Base-by-base conservation (phyloP, 2,329 filamentous ascomycete species). In the Penicillium sp. region DNA sequence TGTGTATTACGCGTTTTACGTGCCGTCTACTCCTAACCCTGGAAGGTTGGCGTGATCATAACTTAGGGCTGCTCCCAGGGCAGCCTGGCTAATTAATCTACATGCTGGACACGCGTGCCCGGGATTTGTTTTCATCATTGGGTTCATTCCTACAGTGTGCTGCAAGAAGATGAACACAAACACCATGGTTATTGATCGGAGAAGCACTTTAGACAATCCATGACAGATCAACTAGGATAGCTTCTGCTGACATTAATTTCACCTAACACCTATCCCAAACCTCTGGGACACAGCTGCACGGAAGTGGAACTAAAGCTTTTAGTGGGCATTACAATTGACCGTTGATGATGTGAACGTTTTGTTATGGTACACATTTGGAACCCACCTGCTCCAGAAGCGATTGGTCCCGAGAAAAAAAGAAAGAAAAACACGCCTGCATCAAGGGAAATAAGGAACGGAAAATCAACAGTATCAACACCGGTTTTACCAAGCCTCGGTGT, bases 401-500 rank as follows among this genome's bases (percentile, higher is more conserved):
- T 35, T 46, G 53, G 40, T 14, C 53, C 53, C 48, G 32, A 46
- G 26, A 46, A 55, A 50, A 39, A 22, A 35, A 4, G 29, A 55
- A 43, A 8, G 13, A 39, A 55, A 40, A 52, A 44, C 53, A 55
- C 53, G 53, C 53, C 53, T 55, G 53, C 53, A 55, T 55, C 48
- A 51, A 55, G 45, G 42, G 48, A 55, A 52, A 52, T 39, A 51
- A 46, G 24, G 7, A 48, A 37, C 26, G 39, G 45, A 51, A 55
- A 53, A 51, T 37, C 34, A 24, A 42, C 16, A 35, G 13, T 26
- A 18, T 18, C 37, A 26, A 37, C 44, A 7, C 47, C 47, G 1
- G 43, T 13, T 53, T 60, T 55, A 66, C 64, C 64, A 66, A 22
- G 64, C 64, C 44, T 66, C 64, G 20, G 63, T 62, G 69, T 97